A percentile compares a stretch with the other conserved stretches of the same genome.
Conservation (phyloP, 139 green algal species). For the Chlorella sorokiniana region DNA sequence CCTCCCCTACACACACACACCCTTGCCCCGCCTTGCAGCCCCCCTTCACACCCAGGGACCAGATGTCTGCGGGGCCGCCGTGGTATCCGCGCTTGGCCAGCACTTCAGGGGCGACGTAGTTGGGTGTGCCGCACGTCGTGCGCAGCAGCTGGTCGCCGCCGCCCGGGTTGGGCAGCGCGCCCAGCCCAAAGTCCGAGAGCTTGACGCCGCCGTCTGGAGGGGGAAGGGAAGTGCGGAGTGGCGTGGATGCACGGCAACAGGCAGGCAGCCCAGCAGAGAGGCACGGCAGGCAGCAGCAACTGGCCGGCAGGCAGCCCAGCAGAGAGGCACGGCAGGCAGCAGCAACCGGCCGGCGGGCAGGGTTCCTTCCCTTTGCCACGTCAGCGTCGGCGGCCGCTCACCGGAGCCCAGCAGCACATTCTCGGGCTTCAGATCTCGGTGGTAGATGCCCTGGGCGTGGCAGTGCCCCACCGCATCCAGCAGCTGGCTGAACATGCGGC, state of each 20-base stretch:
- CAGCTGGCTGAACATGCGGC: constrained; percentile 69
- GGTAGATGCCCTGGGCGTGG: constrained; percentile 53
- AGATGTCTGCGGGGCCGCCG: constrained; percentile 62
- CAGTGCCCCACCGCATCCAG: constrained; percentile 71
- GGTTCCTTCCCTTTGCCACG: not conserved
- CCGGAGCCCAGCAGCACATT: constrained; percentile 59
- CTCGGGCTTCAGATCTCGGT: constrained; percentile 78
- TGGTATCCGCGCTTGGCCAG: constrained; percentile 54
- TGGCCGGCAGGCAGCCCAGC: not conserved
- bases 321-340: not conserved
- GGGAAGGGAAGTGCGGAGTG: not conserved
- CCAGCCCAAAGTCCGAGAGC: constrained; percentile 71
- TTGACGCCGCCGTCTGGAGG: constrained; percentile 51
- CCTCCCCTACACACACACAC: not conserved
- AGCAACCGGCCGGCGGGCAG: not conserved
- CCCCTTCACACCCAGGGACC: constrained; percentile 57
- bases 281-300: not conserved
- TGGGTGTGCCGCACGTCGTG: constrained; percentile 78
- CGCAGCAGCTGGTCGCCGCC: constrained; percentile 35
- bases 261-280: not conserved
- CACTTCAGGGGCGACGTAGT: constrained; percentile 81
- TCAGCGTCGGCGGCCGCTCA: not conserved
- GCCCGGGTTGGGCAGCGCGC: constrained; percentile 25
- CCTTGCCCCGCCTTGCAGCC: not conserved
- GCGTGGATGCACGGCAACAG: not conserved